Evolutionary conservation across 2,329 filamentous ascomycete species (phyloP), one percentile per base, ranked within the genome.

Genomic region (Acephala macrosclerotiorum): DNA sequence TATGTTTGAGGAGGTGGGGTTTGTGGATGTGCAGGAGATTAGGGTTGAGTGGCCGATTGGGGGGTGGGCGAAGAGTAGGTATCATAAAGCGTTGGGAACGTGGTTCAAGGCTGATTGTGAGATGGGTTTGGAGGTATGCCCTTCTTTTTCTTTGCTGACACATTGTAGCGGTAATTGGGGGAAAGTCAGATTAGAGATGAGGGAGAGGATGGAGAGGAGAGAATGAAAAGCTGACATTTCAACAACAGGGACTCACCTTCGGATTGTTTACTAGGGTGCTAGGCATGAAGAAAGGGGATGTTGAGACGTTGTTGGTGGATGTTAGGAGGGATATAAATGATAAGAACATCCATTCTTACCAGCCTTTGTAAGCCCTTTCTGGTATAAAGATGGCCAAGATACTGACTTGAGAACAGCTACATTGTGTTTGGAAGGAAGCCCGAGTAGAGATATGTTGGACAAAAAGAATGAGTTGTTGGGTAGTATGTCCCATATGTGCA

Each of bases 21-120:
- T 74, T 53, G 70, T 65, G 58, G 64, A 75, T 25, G 70, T 83
- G 9, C 75, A 77, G 11, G 79, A 81, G 70, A 70, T 72, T 60
- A 70, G 71, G 47, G 80, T 76, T 66, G 79, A 80, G 63, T 78
- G 78, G 74, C 81, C 81, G 0, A 73, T 82, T 38, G 79, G 79
- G 2, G 75, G 77, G n/a, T 83, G 80, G 80, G 75, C 75, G 40
- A 73, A 68, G 8, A 78, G 80, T 64, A 66, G 70, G 26, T 74
- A 73, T 61, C 64, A 79, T 55, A 81, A 81, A 68, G 53, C 22
- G 18, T n/a, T 68, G 25, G 77, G 75, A 7, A 65, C 65, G 14
- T 75, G 70, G 70, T 74, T 73, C 60, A 62, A 70, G 1, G 58
- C 63, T 35, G 62, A 71, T 61, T 16, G 70, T 35, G 36, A 66